Evolutionary conservation across 202 grass and related monocot genomes (phyloP).

Genomic region (Eragrostis tef): DNA sequence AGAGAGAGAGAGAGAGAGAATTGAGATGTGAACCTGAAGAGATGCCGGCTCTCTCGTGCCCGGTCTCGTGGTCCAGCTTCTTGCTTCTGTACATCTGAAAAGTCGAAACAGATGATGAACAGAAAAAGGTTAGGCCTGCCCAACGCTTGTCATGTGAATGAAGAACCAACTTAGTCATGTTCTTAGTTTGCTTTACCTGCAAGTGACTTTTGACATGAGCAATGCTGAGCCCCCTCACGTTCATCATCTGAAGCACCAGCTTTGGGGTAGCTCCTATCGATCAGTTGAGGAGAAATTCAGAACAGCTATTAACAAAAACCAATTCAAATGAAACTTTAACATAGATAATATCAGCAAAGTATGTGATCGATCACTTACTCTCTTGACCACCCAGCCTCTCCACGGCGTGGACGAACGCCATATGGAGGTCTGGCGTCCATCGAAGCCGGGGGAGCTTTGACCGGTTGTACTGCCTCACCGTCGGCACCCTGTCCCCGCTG

Average conservation of each 20-base stretch:
- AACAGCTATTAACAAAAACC: slow-evolving; percentile 13
- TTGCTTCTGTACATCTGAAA: slow-evolving; percentile 99
- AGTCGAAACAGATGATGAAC: slow-evolving; percentile 44
- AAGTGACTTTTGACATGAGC: slow-evolving; percentile 99
- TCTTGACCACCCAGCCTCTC: slow-evolving; percentile 96
- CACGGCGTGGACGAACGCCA: slow-evolving; percentile 83
- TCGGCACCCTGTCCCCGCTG: slow-evolving; percentile 50
- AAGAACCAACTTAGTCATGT: slow-evolving; percentile 49
- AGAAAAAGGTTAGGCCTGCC: slow-evolving; percentile 37
- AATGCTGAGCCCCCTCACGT: slow-evolving; percentile 96
- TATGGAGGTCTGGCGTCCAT: slow-evolving; percentile 94
- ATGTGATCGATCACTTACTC: slow-evolving; percentile 56
- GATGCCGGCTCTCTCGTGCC: slow-evolving; percentile 58
- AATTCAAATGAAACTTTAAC: slow-evolving; percentile 12
- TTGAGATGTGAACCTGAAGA: slow-evolving; percentile 60
- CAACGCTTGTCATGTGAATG: slow-evolving; percentile 48
- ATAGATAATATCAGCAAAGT: neutral
- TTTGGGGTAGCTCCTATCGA: slow-evolving; percentile 88
- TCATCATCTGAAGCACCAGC: slow-evolving; percentile 99
- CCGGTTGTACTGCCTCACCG: slow-evolving; percentile 83
- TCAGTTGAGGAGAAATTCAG: slow-evolving; percentile 5
- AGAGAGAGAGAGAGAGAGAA: neutral
- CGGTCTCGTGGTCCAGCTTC: slow-evolving; percentile 69
- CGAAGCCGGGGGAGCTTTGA: slow-evolving; percentile 84
- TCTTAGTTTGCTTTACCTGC: slow-evolving; percentile 75